Conservation (phyloP, 1,284 basidiomycete genomes). For the Rhodotorula glutinis region DNA sequence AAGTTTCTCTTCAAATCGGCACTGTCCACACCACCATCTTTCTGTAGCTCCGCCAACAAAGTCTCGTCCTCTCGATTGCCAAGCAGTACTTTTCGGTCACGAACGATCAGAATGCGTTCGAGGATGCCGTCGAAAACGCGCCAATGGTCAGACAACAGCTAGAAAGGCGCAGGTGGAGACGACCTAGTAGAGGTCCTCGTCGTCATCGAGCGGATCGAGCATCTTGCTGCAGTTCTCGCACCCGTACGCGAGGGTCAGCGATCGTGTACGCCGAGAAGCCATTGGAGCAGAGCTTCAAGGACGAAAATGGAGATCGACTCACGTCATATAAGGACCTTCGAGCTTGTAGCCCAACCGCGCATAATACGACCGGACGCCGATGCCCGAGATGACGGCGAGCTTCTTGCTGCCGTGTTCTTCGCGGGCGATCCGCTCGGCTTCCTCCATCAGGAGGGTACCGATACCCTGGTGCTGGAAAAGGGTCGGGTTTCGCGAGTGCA, state of each 20-base stretch:
- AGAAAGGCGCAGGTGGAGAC: too few species aligned
- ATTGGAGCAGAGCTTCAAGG: too few species aligned
- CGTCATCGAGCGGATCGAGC: slow-evolving; percentile 15
- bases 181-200: slow-evolving; percentile 2
- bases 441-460: slow-evolving; percentile 97
- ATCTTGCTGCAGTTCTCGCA: slow-evolving; percentile 5
- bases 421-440: slow-evolving; percentile 95
- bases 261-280: too few species aligned
- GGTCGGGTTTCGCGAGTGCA: slow-evolving; percentile 94
- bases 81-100: too few species aligned
- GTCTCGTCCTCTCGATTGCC: too few species aligned
- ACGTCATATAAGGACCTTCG: slow-evolving; percentile 89
- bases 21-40: too few species aligned
- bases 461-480: slow-evolving; percentile 95
- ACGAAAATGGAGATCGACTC: too few species aligned
- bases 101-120: too few species aligned
- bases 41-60: too few species aligned
- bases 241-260: too few species aligned
- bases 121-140: too few species aligned
- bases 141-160: neutral
- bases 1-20: too few species aligned
- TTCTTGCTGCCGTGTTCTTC: slow-evolving; percentile 95
- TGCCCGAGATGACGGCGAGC: slow-evolving; percentile 91
- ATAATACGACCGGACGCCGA: slow-evolving; percentile 54
- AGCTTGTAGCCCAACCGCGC: slow-evolving; percentile 91